Percentiles rank a stretch among this genome's conserved stretches.
Evolutionary conservation across 805 yeast genomes (phyloP).

Genomic region (Starmerella stellata): DNA sequence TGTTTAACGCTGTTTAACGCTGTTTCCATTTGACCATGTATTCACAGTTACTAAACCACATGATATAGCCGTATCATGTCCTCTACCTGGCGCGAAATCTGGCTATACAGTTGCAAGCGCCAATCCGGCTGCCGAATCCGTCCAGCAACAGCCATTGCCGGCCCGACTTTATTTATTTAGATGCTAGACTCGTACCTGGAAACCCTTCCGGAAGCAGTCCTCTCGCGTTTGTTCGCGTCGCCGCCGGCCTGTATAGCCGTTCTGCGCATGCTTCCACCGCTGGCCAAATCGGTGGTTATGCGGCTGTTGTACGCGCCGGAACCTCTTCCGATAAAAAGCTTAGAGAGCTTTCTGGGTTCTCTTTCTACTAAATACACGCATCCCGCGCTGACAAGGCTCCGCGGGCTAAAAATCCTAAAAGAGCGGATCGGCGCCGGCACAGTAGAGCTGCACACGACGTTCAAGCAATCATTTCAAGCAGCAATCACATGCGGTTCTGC

Average conservation of each 20-base stretch:
- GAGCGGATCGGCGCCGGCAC: slow-evolving; percentile 32
- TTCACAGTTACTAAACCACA: no score
- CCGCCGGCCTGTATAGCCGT: slow-evolving; percentile 93
- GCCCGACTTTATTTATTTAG: not conserved
- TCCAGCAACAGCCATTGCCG: not conserved
- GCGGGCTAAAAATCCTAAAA: slow-evolving; percentile 53
- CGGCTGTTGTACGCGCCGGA: slow-evolving; percentile 67
- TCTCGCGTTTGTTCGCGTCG: slow-evolving; percentile 58
- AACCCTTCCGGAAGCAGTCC: slow-evolving; percentile 74
- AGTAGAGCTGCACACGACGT: slow-evolving; percentile 48
- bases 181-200: slow-evolving; percentile 65
- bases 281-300: slow-evolving; percentile 80
- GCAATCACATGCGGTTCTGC: slow-evolving; percentile 68
- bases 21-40: no score
- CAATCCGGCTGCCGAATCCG: no score
- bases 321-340: slow-evolving; percentile 45
- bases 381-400: slow-evolving; percentile 64
- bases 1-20: no score
- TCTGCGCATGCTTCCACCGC: slow-evolving; percentile 69
- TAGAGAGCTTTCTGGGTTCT: slow-evolving; percentile 61
- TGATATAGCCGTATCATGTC: no score
- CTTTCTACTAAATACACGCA: slow-evolving; percentile 36
- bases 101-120: no score
- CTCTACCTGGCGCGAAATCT: no score
- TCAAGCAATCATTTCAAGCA: slow-evolving; percentile 54